A percentile compares a stretch with the other conserved stretches of the same genome.
phyloP scores from a whole-genome alignment of 768 basidiomycete species.

The Pluteus cervinus region DNA sequence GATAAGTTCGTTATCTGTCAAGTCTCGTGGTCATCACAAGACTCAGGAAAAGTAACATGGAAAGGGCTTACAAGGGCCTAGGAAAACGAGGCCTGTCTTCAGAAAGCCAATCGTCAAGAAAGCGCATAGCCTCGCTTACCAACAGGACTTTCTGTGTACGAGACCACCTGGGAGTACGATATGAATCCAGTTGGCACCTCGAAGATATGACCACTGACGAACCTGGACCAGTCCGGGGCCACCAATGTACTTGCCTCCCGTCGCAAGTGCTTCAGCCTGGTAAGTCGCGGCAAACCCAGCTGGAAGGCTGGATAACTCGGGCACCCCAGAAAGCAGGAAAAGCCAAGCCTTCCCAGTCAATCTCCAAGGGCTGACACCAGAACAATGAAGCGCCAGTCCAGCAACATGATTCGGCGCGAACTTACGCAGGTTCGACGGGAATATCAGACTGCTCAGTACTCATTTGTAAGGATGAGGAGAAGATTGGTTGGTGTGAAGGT shows the following conservation, averaged over 20 bases:
- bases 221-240: slow-evolving; percentile 21
- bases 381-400: too few species aligned
- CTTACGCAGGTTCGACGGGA: too few species aligned
- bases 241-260: slow-evolving; percentile 23
- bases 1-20: slow-evolving; percentile 25
- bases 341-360: too few species aligned
- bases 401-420: too few species aligned
- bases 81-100: neutral
- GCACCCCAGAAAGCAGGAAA: slow-evolving; percentile 17
- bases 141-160: slow-evolving; percentile 25
- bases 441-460: too few species aligned
- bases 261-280: slow-evolving; percentile 19
- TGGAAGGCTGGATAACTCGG: slow-evolving; percentile 19
- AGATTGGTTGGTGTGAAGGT: too few species aligned
- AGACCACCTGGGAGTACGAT: slow-evolving; percentile 15
- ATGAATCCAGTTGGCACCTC: neutral
- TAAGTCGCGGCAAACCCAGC: slow-evolving; percentile 21
- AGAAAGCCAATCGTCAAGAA: neutral
- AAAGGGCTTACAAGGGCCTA: slow-evolving; percentile 19
- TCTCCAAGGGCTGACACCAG: too few species aligned
- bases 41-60: neutral
- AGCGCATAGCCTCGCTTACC: slow-evolving; percentile 18
- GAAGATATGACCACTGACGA: slow-evolving; percentile 1
- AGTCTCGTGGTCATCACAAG: neutral
- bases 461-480: too few species aligned